Conservation (phyloP, 495 filamentous ascomycete genomes). For the Penicillium cosmopolitanum region DNA sequence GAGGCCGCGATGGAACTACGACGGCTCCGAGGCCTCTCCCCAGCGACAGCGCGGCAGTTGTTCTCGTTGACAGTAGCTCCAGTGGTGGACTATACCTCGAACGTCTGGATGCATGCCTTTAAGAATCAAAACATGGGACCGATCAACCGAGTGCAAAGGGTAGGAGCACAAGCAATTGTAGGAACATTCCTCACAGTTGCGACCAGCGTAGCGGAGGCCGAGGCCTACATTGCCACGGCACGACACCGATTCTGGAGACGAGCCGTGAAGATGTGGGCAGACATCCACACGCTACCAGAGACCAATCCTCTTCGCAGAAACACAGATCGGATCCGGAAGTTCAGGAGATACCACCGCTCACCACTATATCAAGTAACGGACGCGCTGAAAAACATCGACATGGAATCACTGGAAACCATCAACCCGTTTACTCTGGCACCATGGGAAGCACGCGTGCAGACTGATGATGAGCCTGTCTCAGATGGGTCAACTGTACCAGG, state of each 20-base stretch:
- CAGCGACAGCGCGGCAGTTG: conserved; percentile 33
- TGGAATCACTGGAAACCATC: conserved; percentile 7
- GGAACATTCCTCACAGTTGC: not conserved
- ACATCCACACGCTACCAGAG: conserved; percentile 2
- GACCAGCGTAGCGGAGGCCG: conserved; percentile 8
- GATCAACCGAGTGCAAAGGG: conserved; percentile 3
- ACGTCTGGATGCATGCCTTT: conserved; percentile 29
- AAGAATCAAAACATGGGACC: not conserved
- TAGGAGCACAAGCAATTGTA: conserved; percentile 6
- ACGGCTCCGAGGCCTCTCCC: conserved; percentile 31
- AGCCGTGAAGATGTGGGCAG: conserved; percentile 7
- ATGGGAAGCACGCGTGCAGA: conserved; percentile 21
- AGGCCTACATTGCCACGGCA: conserved; percentile 6
- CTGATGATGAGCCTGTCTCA: conserved; percentile 5
- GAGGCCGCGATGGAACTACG: conserved; percentile 35
- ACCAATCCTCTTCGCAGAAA: conserved; percentile 8
- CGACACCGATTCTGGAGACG: conserved; percentile 6
- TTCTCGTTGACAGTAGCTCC: conserved; percentile 33
- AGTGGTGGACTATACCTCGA: conserved; percentile 39
- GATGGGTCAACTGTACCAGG: conserved; percentile 7
- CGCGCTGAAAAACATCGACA: conserved; percentile 5
- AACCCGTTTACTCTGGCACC: conserved; percentile 10
- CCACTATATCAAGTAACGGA: conserved; percentile 2
- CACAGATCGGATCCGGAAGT: conserved; percentile 5
- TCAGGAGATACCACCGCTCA: conserved; percentile 4